These are phyloP conservation scores for Penicillium sp. DNA, from an alignment of 2,329 filamentous ascomycete genomes.

Conservation along the genomic window DNA sequence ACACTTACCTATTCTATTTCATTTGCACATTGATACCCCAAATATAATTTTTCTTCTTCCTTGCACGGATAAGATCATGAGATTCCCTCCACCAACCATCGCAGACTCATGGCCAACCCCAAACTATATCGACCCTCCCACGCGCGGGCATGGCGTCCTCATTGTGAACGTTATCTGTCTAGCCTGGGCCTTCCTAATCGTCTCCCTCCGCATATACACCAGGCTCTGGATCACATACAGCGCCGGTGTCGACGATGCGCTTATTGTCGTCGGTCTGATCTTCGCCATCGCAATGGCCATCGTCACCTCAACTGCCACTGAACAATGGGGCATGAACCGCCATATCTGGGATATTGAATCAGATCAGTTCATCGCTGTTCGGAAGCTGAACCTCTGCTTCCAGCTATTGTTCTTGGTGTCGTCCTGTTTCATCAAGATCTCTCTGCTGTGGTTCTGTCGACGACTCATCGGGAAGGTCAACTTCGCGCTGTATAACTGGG, in stretches of 20 bases:
- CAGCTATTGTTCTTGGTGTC: slow-evolving; percentile 41
- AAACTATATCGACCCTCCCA: slow-evolving; percentile 50
- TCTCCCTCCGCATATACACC: slow-evolving; percentile 49
- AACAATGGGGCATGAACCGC: slow-evolving; percentile 39
- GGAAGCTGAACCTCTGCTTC: slow-evolving; percentile 40
- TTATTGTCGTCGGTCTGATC: slow-evolving; percentile 48
- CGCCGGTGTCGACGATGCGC: slow-evolving; percentile 49
- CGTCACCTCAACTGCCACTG: slow-evolving; percentile 35
- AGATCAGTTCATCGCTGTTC: slow-evolving; percentile 28
- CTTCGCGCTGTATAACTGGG: slow-evolving; percentile 28
- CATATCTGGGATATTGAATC: slow-evolving; percentile 45
- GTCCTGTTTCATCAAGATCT: slow-evolving; percentile 40
- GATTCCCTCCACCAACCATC: slow-evolving; percentile 45
- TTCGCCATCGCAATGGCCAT: slow-evolving; percentile 40
- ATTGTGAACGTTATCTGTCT: slow-evolving; percentile 45
- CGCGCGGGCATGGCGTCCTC: slow-evolving; percentile 46
- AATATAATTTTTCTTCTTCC: background rate
- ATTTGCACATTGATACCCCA: background rate
- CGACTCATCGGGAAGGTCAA: slow-evolving; percentile 34
- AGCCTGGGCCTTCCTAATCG: slow-evolving; percentile 42
- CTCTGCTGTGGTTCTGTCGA: slow-evolving; percentile 40
- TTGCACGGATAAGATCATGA: slow-evolving; percentile 29
- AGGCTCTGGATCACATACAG: slow-evolving; percentile 48
- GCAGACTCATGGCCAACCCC: slow-evolving; percentile 48
- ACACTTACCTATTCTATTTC: background rate